Evolutionary conservation across 75 land plant genomes (phyloP).

Genomic region (Selaginella moellendorffii): DNA sequence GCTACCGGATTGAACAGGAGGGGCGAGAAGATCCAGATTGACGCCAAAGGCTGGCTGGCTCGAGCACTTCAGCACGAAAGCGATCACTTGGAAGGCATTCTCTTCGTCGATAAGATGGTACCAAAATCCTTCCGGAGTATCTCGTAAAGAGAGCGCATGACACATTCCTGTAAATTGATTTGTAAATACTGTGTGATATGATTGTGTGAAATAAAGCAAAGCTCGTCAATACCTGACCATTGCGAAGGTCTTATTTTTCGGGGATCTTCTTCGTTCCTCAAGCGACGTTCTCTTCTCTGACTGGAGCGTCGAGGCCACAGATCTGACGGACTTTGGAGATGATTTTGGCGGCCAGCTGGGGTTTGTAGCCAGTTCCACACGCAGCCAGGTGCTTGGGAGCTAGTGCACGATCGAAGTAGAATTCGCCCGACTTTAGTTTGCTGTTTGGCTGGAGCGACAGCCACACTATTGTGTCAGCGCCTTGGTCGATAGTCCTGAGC

Average conservation of each 20-base stretch:
- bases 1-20: conserved; percentile 66
- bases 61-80: conserved; percentile 91
- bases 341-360: conserved; percentile 32
- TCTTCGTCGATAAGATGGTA: conserved; percentile 85
- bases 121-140: conserved; percentile 54
- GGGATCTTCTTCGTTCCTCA: too few species aligned
- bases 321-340: conserved; percentile 27
- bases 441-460: conserved; percentile 68
- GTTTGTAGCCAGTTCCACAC: conserved; percentile 39
- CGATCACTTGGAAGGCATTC: conserved; percentile 75
- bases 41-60: conserved; percentile 88
- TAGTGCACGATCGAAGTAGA: conserved; percentile 73
- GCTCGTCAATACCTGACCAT: too few species aligned
- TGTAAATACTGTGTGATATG: background rate
- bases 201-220: too few species aligned
- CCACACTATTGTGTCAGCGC: conserved; percentile 90
- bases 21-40: conserved; percentile 55
- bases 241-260: too few species aligned
- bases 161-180: background rate
- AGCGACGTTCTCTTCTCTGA: too few species aligned
- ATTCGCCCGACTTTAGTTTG: conserved; percentile 45
- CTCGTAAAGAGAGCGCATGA: too few species aligned
- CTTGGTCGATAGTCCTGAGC: conserved; percentile 55
- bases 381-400: conserved; percentile 56
- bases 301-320: conserved; percentile 28